Conservation (phyloP, 2,329 filamentous ascomycete species). For the Talaromyces atroroseus region DNA sequence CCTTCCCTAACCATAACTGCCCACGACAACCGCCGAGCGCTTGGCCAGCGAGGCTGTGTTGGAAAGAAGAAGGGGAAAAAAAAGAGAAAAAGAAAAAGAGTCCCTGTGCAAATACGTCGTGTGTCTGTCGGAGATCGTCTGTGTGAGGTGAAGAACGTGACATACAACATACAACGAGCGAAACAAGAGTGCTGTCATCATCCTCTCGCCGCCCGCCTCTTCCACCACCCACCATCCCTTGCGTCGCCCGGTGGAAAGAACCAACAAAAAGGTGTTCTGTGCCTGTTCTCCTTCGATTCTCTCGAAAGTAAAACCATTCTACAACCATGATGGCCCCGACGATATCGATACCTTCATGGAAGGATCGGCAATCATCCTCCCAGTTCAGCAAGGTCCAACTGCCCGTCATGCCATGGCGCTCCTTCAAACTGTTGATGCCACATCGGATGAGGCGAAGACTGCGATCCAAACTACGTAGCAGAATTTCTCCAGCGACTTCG, state of each 20-base stretch:
- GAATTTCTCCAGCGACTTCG: conserved; percentile 63
- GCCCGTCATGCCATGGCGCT: conserved; percentile 43
- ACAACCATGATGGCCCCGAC: conserved; percentile 13
- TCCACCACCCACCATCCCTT: conserved; percentile 6
- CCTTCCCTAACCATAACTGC: conserved; percentile 1
- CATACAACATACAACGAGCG: background rate
- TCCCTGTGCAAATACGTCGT: background rate
- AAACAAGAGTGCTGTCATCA: conserved; percentile 2
- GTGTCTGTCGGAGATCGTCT: background rate
- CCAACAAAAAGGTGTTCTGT: conserved; percentile 2
- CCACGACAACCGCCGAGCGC: conserved; percentile 1
- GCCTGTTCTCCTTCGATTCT: background rate
- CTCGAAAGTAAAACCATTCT: background rate
- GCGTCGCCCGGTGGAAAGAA: conserved; percentile 1
- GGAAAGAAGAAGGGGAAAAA: background rate
- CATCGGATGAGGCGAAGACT: conserved; percentile 62
- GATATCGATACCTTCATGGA: conserved; percentile 35
- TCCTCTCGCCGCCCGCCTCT: conserved; percentile 11
- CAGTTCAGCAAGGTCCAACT: conserved; percentile 43
- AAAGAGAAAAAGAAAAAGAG: background rate
- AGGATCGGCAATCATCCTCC: conserved; percentile 40
- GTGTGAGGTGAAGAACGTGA: background rate
- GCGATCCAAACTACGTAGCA: conserved; percentile 62
- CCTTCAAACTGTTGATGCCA: conserved; percentile 50
- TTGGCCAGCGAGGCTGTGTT: conserved; percentile 8